A percentile compares a stretch with the other conserved stretches of the same genome.
phyloP scores from a whole-genome alignment of 345 rosid genomes.

The Sisymbrium altissimum region DNA sequence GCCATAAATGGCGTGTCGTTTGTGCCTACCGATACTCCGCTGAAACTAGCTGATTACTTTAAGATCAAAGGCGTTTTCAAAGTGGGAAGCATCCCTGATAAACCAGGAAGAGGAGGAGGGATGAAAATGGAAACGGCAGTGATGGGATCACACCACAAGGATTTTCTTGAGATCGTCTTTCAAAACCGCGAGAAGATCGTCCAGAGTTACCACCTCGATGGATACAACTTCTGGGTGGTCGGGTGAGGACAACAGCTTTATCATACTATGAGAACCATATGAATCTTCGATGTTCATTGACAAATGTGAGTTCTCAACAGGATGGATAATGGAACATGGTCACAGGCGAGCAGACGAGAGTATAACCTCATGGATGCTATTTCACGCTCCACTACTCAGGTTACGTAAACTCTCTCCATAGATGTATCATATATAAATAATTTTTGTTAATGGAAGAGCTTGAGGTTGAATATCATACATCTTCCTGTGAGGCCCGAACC shows the following conservation, averaged over 20 bases:
- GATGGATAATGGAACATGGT: slow-evolving; percentile 74
- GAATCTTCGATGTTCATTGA: neutral
- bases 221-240: slow-evolving; percentile 79
- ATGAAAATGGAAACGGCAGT: slow-evolving; percentile 70
- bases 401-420: neutral
- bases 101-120: slow-evolving; percentile 30
- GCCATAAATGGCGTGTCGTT: neutral
- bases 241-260: slow-evolving; percentile 47
- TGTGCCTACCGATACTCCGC: neutral
- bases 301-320: slow-evolving; percentile 35
- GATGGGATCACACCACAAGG: slow-evolving; percentile 60
- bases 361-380: slow-evolving; percentile 77
- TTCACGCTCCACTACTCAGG: slow-evolving; percentile 65
- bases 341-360: slow-evolving; percentile 45
- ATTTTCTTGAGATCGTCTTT: slow-evolving; percentile 69
- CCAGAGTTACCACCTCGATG: slow-evolving; percentile 83
- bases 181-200: slow-evolving; percentile 63
- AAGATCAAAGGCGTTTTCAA: neutral
- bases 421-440: too few relatives aligned
- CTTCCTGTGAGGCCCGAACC: too few relatives aligned
- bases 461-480: neutral
- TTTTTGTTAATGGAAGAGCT: neutral
- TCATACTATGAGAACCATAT: neutral
- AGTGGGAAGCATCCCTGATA: slow-evolving; percentile 55
- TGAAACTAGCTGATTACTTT: neutral